Base-by-base conservation (phyloP, 352 stramenopile genomes). In the Globisporangium paddicum region DNA sequence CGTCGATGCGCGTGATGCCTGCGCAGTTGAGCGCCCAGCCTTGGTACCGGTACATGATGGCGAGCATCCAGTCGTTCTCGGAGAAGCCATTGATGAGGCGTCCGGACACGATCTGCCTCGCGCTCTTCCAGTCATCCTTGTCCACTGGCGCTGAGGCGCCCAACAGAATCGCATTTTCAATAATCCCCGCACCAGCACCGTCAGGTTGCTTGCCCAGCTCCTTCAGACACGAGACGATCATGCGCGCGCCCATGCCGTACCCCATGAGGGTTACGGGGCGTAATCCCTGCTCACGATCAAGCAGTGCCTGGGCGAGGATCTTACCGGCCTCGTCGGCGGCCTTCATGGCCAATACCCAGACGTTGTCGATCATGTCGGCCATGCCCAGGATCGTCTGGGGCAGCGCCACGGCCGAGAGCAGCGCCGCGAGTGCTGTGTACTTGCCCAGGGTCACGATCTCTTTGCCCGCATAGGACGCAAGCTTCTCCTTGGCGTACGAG, bases 51-150 rank as follows among this genome's bases (percentile, higher is more conserved):
- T 96, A 98, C 74, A 98, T 92, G 47, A 97, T 68, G 16, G 75
- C 80, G 23, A 98, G 74, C 79, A 97, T 96, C 75, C 84, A 93
- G 72, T 98, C 91, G 48, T 92, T 89, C 23, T 86, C 76, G 1
- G 82, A 95, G 64, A 90, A 98, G 14, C 87, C 88, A 64, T 98
- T 98, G 64, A 98, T 88, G 0, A 96, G 60, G 32, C 91, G 73
- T 6, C 89, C 87, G 13, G 89, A 85, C 2, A 97, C 87, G 16
- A 97, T 63, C 37, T 71, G 56, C 9, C 84, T 64, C 9, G 77
- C 81, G 42, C 70, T 78, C 16, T 70, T 56, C 89, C 89, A 98
- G 16, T 95, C 83, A 2, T 82, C 65, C 3, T 62, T 60, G 2
- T 71, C 66, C n/a, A 85, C 71, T 0, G 80, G 74, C 0, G 97